A percentile compares a stretch with the other conserved stretches of the same genome.
phyloP scores from a whole-genome alignment of 2,329 filamentous ascomycete species.

The Cordyceps cicadae region DNA sequence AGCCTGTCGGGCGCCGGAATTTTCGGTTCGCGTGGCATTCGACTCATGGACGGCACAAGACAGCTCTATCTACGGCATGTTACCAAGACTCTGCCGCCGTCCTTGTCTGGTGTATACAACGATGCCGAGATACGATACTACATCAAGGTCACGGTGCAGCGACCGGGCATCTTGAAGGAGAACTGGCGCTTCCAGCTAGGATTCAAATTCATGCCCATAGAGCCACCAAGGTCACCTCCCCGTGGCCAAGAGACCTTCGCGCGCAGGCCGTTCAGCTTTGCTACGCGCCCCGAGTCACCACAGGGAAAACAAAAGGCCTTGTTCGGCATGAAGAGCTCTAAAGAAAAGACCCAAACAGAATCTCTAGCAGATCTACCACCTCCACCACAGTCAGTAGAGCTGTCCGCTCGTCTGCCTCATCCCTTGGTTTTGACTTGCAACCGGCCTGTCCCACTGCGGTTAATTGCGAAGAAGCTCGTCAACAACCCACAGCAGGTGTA shows the following conservation, averaged over 20 bases:
- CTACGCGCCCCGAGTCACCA: constrained; percentile 28
- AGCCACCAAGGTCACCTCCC: constrained; percentile 64
- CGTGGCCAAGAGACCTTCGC: constrained; percentile 77
- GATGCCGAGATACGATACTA: constrained; percentile 91
- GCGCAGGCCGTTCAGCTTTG: constrained; percentile 57
- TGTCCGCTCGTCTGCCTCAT: constrained; percentile 71
- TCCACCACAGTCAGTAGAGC: constrained; percentile 61
- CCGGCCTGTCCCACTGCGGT: constrained; percentile 68
- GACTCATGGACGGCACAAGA: constrained; percentile 55
- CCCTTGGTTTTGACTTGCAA: constrained; percentile 87
- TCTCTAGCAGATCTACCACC: neutral
- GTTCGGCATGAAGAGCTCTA: constrained; percentile 39
- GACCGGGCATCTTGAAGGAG: constrained; percentile 83
- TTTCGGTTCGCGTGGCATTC: constrained; percentile 37
- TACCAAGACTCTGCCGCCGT: constrained; percentile 80
- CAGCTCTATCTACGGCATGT: constrained; percentile 62
- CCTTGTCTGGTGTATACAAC: constrained; percentile 75
- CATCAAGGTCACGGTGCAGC: constrained; percentile 86
- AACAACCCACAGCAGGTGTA: constrained; percentile 62
- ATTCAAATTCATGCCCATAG: constrained; percentile 87
- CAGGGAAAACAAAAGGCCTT: constrained; percentile 47
- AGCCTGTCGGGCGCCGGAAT: constrained; percentile 48
- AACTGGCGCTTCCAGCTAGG: constrained; percentile 64
- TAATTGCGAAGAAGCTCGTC: constrained; percentile 70
- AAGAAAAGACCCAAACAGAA: constrained; percentile 13